These are phyloP conservation scores for Cymbopogon flexuosus DNA, from an alignment of 202 grass and related monocot genomes.

Conservation along the genomic window DNA sequence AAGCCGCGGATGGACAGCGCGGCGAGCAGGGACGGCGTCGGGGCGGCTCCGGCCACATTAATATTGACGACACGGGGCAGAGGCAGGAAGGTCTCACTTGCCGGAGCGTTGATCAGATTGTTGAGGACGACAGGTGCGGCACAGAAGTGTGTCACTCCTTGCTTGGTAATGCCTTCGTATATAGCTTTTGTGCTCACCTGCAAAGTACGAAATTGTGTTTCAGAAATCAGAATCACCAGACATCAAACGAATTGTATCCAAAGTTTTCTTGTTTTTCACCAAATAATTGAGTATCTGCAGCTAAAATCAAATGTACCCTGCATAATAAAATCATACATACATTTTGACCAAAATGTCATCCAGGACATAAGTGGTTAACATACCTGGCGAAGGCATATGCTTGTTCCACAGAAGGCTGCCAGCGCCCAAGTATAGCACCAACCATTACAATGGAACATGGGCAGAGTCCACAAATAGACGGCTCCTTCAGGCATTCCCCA, in stretches of 20 bases:
- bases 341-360: background rate
- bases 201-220: background rate
- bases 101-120: slow-evolving; percentile 65
- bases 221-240: background rate
- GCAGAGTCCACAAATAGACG: slow-evolving; percentile 82
- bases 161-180: slow-evolving; percentile 44
- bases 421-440: slow-evolving; percentile 81
- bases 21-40: slow-evolving; percentile 55
- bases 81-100: slow-evolving; percentile 56
- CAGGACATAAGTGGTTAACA: background rate
- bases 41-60: slow-evolving; percentile 61
- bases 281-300: background rate
- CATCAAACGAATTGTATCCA: background rate
- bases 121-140: slow-evolving; percentile 70
- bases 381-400: slow-evolving; percentile 83
- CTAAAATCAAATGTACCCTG: background rate
- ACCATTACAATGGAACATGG: slow-evolving; percentile 96
- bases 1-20: slow-evolving; percentile 65
- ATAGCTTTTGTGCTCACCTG: slow-evolving; percentile 66
- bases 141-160: slow-evolving; percentile 73
- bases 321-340: no score
- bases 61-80: slow-evolving; percentile 57
- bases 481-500: slow-evolving; percentile 58
- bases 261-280: background rate
- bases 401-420: slow-evolving; percentile 76